Percentiles rank a stretch among this genome's conserved stretches.
Conservation (phyloP, 148 eudicot genomes). For the Silene uniflora region DNA sequence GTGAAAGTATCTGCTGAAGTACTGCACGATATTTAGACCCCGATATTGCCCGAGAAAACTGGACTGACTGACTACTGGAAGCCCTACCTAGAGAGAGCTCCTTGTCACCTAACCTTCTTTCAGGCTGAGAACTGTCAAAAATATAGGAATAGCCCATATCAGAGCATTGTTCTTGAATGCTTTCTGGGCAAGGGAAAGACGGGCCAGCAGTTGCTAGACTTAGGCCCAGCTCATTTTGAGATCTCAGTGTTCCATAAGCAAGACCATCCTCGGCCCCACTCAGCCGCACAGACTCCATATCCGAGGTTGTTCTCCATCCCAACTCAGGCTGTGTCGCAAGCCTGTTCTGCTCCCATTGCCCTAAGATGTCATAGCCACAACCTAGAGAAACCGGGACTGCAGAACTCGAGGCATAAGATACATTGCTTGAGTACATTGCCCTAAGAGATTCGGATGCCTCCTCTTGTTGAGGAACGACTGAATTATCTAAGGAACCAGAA, state of each 20-base stretch:
- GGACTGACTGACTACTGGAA: conserved; percentile 32
- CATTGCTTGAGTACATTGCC: conserved; percentile 28
- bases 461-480: conserved; percentile 22
- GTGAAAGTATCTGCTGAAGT: conserved; percentile 73
- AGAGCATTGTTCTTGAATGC: conserved; percentile 37
- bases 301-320: conserved; percentile 32
- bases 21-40: conserved; percentile 55
- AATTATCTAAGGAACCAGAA: conserved; percentile 4
- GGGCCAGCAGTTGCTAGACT: conserved; percentile 54
- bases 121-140: conserved; percentile 28
- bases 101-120: conserved; percentile 34
- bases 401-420: conserved; percentile 30
- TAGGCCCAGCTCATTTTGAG: conserved; percentile 51
- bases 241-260: conserved; percentile 34
- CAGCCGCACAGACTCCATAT: conserved; percentile 28
- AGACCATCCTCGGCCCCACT: conserved; percentile 27
- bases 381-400: conserved; percentile 28
- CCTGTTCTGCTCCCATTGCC: conserved; percentile 40
- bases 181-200: conserved; percentile 29
- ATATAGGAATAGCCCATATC: conserved; percentile 39
- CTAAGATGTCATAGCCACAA: conserved; percentile 35
- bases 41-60: conserved; percentile 34
- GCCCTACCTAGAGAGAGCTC: conserved; percentile 37
- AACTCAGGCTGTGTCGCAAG: conserved; percentile 32
- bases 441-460: conserved; percentile 24